Evolutionary conservation across 305 asterid species (phyloP), one percentile per base, ranked within the genome.

Genomic region (Fraxinus sp.): DNA sequence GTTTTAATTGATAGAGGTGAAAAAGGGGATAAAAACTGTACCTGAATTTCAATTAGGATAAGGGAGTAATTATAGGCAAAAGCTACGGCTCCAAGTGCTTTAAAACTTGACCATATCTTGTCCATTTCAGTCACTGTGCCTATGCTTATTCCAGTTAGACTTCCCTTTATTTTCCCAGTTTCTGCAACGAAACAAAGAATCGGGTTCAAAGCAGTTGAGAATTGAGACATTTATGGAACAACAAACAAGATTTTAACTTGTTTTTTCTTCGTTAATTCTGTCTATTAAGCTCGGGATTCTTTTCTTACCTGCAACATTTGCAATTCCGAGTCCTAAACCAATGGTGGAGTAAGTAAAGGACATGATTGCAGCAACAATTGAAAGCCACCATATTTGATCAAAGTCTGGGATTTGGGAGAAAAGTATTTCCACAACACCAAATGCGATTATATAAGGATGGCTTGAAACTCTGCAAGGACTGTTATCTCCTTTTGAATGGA

Each of bases 21-120:
- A 81, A 16, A 11, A 32, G 46, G 70, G 30, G 36, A 0, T 6
- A 36, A 11, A 30, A 33, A 78, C 20, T 76, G 5, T 77, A 90
- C 96, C 94, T 92, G 95, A 70, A 93, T 92, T 86, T 93, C 97
- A 77, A 93, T 87, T 70, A 93, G 93, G 79, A 93, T 89, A 43
- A 89, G 74, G 16, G 93, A 90, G 86, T 88, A 93, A 24, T 93
- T 87, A 77, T 90, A 92, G 52, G 97, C 95, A 90, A 93, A 92
- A 72, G 97, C 95, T 52, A 93, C 89, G 33, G 90, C 95, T 49
- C 97, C 95, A 66, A 93, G 90, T 79, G 97, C 93, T 86, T 91
- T 93, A 76, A 91, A 88, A 79, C 88, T 87, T 86, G 86, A 84
- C 97, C 98, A 92, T 7, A 91, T 83, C 86, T 93, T 94, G 77